Evolutionary conservation across 2,329 filamentous ascomycete genomes (phyloP).

Genomic region (Hypoxylon sp.): DNA sequence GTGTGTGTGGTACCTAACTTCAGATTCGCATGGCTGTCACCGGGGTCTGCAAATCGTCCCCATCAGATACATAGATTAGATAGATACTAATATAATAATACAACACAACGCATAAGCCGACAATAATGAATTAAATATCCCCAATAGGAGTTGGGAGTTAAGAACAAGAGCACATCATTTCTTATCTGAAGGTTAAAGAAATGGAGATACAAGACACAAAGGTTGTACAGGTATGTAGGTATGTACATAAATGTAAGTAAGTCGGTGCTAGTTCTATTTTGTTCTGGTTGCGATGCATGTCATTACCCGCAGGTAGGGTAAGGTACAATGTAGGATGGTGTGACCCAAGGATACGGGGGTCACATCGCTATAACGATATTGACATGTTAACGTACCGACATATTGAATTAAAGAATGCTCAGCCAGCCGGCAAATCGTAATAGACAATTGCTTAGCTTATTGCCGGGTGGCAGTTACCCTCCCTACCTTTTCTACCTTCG

Average conservation of each 20-base stretch:
- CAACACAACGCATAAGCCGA: constrained; percentile 4
- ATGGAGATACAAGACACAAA: constrained; percentile 2
- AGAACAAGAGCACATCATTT: constrained; percentile 9
- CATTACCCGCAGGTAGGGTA: constrained; percentile 32
- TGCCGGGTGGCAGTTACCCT: constrained; percentile 2
- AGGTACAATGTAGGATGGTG: constrained; percentile 12
- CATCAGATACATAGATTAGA: not conserved
- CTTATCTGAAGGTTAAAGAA: not conserved
- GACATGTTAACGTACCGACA: constrained; percentile 5
- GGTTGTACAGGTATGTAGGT: not conserved
- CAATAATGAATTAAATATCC: not conserved
- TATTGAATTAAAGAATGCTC: constrained; percentile 13
- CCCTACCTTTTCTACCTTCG: not conserved
- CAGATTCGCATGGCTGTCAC: constrained; percentile 27
- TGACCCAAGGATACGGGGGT: constrained; percentile 35
- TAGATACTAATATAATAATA: constrained; percentile 2
- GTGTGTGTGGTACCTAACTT: constrained; percentile 4
- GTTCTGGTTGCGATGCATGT: constrained; percentile 21
- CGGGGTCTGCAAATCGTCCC: constrained; percentile 26
- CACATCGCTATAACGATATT: not conserved
- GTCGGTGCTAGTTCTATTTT: no score
- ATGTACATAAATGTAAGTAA: not conserved
- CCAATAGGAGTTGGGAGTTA: no score
- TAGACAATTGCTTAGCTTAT: not conserved
- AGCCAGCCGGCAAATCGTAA: constrained; percentile 3